Conservation (phyloP, 768 basidiomycete species). For the Tylopilus plumbeoviolaceoides region DNA sequence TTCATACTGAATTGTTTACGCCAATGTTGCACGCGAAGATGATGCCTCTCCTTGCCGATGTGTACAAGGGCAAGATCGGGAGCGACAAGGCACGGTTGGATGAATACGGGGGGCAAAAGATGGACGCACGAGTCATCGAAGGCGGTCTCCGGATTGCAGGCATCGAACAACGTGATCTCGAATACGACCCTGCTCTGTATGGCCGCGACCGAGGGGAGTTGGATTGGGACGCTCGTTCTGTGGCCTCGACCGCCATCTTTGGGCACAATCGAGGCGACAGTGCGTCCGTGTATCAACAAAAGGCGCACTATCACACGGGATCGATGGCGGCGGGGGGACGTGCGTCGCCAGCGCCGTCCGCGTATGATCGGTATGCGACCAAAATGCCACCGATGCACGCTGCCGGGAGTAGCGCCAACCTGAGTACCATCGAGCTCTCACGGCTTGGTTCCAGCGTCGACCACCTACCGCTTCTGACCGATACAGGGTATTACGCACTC, state of each 20-base stretch:
- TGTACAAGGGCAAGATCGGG: conserved; percentile 71
- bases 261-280: conserved; percentile 35
- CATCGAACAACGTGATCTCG: conserved; percentile 74
- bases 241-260: conserved; percentile 57
- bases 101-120: conserved; percentile 74
- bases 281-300: conserved; percentile 39
- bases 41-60: conserved; percentile 72
- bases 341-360: conserved; percentile 39
- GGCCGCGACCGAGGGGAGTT: conserved; percentile 78
- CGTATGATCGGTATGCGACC: conserved; percentile 58
- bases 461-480: conserved; percentile 56
- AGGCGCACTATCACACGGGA: conserved; percentile 38
- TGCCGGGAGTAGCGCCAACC: conserved; percentile 3
- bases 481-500: conserved; percentile 14
- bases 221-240: conserved; percentile 83
- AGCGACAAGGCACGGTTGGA: conserved; percentile 60
- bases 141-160: conserved; percentile 83
- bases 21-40: conserved; percentile 85
- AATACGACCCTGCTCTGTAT: conserved; percentile 78
- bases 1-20: conserved; percentile 82
- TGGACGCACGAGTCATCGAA: conserved; percentile 70
- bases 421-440: conserved; percentile 50
- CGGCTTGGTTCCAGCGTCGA: conserved; percentile 48
- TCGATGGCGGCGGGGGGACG: conserved; percentile 29
- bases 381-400: conserved; percentile 35